Percentiles rank a stretch among this genome's conserved stretches.
Conservation (phyloP, 75 land plant genomes). For the Azolla pinnata region DNA sequence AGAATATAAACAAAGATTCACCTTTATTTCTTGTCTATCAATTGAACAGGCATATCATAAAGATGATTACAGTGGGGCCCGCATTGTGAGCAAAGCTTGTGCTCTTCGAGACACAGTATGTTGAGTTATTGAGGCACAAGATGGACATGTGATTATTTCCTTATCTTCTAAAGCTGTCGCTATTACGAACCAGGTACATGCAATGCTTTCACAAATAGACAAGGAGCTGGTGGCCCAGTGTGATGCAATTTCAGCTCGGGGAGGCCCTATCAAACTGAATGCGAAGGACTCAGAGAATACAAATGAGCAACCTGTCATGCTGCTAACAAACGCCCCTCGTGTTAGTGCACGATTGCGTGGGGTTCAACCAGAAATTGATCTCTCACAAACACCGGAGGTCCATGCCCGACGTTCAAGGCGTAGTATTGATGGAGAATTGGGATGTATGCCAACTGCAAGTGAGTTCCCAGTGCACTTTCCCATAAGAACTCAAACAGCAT, state of each 20-base stretch:
- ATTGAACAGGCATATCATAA: constrained; percentile 72
- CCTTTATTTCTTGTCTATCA: too few species aligned
- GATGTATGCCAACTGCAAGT: constrained; percentile 48
- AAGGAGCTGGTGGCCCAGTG: constrained; percentile 71
- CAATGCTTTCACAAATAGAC: constrained; percentile 89
- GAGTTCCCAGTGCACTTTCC: not conserved
- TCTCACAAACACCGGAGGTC: constrained; percentile 50
- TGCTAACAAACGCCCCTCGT: constrained; percentile 49
- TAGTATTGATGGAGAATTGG: constrained; percentile 34
- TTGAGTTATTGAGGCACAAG: not conserved
- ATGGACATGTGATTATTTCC: too few species aligned
- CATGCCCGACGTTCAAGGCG: constrained; percentile 40
- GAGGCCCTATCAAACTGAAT: constrained; percentile 49
- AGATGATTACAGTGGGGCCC: constrained; percentile 79
- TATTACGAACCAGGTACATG: constrained; percentile 83
- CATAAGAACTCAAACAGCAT: too few species aligned
- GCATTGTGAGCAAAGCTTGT: constrained; percentile 91
- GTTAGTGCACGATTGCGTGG: constrained; percentile 84
- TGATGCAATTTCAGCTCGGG: constrained; percentile 72
- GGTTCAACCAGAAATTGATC: constrained; percentile 68
- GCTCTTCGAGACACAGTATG: constrained; percentile 91
- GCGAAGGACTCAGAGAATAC: constrained; percentile 23
- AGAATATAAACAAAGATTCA: too few species aligned
- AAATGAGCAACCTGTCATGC: constrained; percentile 18
- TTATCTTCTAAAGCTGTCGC: too few species aligned